phyloP scores from a whole-genome alignment of 2,329 filamentous ascomycete genomes.

The Epichloe uncinata region DNA sequence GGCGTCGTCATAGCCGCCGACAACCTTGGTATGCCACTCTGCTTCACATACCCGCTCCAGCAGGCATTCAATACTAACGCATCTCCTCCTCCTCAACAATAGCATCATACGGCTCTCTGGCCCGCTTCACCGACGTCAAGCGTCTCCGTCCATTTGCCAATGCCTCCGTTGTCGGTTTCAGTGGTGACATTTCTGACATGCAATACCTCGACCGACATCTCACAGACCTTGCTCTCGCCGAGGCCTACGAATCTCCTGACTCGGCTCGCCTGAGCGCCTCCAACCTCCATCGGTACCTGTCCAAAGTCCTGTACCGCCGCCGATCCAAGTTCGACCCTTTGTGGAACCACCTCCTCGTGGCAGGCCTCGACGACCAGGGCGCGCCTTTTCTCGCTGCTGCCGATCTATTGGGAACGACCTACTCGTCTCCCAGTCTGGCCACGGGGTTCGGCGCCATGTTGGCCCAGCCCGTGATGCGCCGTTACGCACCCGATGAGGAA shows the following conservation, averaged over 20 bases:
- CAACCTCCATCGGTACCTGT: constrained; percentile 92
- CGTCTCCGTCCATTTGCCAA: constrained; percentile 82
- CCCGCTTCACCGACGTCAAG: constrained; percentile 93
- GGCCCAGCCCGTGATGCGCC: constrained; percentile 81
- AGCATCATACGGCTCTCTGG: constrained; percentile 96
- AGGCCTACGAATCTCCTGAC: constrained; percentile 56
- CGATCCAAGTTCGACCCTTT: constrained; percentile 93
- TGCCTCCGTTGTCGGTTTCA: constrained; percentile 78
- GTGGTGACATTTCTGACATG: constrained; percentile 97
- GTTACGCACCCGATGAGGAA: constrained; percentile 71
- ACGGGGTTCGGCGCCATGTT: constrained; percentile 91
- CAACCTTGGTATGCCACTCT: constrained; percentile 58
- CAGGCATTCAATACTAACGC: not conserved
- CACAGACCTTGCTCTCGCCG: constrained; percentile 70
- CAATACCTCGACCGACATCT: constrained; percentile 93
- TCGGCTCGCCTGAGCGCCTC: constrained; percentile 58
- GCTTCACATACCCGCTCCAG: not conserved
- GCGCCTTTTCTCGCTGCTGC: constrained; percentile 84
- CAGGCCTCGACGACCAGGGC: constrained; percentile 65
- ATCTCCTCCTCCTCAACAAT: constrained; percentile 6
- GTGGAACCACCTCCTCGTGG: constrained; percentile 92
- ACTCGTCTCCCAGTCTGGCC: constrained; percentile 73
- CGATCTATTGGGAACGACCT: constrained; percentile 88
- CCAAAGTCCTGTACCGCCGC: constrained; percentile 91
- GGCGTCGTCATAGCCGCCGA: constrained; percentile 95